Evolutionary conservation across 139 green algal species (phyloP), one percentile per base, ranked within the genome.

Genomic region (Chlorella vulgaris): DNA sequence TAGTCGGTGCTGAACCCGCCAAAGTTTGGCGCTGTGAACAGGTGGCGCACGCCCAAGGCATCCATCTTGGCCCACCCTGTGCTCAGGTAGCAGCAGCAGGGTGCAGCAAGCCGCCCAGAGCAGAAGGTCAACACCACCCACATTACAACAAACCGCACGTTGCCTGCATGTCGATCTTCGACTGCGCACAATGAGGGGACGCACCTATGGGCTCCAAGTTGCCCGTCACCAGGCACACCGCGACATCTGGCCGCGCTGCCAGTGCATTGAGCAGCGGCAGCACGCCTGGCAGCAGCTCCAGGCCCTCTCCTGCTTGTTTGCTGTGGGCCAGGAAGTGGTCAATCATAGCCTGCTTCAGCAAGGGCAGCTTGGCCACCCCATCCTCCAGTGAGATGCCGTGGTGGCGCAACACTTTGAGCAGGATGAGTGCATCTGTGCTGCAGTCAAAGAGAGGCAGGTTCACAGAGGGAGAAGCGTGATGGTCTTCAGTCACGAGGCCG

Each of bases 1-100:
- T 92, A 91, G 78, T 98, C 95, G 40, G 76, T 69, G 10, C 95
- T 94, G 88, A 98, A 98, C 21, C 95, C 95, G 31, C 95, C 95
- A 87, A 98, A 98, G 3, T 88, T 69, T 21, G 92, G 90, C 18
- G 81, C 28, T 7, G 53, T 93, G 88, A 98, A 98, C 13, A 94
- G 87, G 67, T 91, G 55, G 13, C 90, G 70, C 0, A 98, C 63
- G 7, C 93, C 94, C 69, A 97, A 78, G 1, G 89, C 89, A 53
- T 88, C 74, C 92, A 96, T 94, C 77, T 97, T 97, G 40, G 80
- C 79, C 92, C 93, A 96, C 7, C 91, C n/a, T 51, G 70, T 1
- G 3, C 36, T n/a, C n/a, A n/a, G n/a, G n/a, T n/a, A n/a, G n/a
- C n/a, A n/a, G n/a, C n/a, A n/a, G n/a, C n/a, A n/a, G n/a, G n/a